A percentile compares a stretch with the other conserved stretches of the same genome.
These are phyloP conservation scores for Penicillium sp. DNA, from an alignment of 2,329 filamentous ascomycete species.

Conservation along the genomic window DNA sequence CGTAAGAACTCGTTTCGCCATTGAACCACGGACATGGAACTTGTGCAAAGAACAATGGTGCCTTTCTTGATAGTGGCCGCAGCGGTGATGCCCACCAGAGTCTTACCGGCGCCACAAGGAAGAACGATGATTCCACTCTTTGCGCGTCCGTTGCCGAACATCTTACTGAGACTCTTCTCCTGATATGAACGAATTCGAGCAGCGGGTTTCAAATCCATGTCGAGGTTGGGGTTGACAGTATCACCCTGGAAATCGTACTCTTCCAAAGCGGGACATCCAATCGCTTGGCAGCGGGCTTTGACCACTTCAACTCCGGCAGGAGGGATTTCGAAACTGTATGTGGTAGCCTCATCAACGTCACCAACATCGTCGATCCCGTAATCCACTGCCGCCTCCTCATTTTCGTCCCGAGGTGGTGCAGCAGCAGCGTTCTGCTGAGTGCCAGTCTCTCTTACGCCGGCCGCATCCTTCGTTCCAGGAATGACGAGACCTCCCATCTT, in stretches of 20 bases:
- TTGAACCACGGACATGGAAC: conserved; percentile 95
- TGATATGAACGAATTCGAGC: conserved; percentile 62
- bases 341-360: conserved; percentile 73
- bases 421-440: conserved; percentile 37
- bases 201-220: conserved; percentile 79
- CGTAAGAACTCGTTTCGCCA: conserved; percentile 97
- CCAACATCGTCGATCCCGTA: conserved; percentile 71
- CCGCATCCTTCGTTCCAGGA: conserved; percentile 89
- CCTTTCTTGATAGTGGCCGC: conserved; percentile 98
- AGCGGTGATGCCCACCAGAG: conserved; percentile 94
- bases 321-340: conserved; percentile 90
- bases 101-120: conserved; percentile 95
- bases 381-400: conserved; percentile 66
- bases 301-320: conserved; percentile 81
- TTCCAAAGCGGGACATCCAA: conserved; percentile 85
- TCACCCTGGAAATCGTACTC: conserved; percentile 98
- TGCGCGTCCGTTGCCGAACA: conserved; percentile 97
- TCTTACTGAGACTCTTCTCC: conserved; percentile 96
- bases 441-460: conserved; percentile 74
- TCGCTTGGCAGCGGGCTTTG: conserved; percentile 82
- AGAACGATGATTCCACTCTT: conserved; percentile 97
- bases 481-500: conserved; percentile 88
- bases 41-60: conserved; percentile 91
- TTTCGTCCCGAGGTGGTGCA: conserved; percentile 42
- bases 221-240: conserved; percentile 80